Conservation (phyloP, 495 filamentous ascomycete genomes). For the Aspergillus haitiensis region DNA sequence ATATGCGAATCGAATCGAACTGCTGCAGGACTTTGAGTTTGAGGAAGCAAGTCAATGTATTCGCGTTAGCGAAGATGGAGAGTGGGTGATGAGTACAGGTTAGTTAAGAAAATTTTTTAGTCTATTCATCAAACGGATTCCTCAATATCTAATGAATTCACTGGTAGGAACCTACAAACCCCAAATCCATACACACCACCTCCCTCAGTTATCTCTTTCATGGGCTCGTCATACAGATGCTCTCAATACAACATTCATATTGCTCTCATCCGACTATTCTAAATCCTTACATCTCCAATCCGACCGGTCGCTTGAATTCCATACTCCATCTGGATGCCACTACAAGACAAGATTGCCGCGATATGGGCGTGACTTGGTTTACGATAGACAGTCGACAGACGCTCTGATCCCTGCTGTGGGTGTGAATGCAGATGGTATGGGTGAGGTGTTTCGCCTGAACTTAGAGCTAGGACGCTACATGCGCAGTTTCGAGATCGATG, state of each 20-base stretch:
- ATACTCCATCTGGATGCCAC: constrained; percentile 86
- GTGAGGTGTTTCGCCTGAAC: constrained; percentile 91
- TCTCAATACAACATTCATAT: constrained; percentile 88
- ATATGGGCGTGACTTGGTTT: constrained; percentile 87
- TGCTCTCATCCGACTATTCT: constrained; percentile 91
- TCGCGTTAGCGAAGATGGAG: constrained; percentile 88
- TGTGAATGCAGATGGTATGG: constrained; percentile 75
- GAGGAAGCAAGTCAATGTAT: constrained; percentile 96
- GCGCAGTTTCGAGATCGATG: constrained; percentile 76
- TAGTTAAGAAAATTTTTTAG: not conserved
- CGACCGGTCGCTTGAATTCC: constrained; percentile 90
- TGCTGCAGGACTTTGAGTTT: constrained; percentile 97
- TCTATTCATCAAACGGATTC: constrained; percentile 19
- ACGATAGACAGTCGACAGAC: constrained; percentile 82
- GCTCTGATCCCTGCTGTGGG: constrained; percentile 86
- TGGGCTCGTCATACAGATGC: constrained; percentile 90
- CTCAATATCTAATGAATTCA: too few species aligned
- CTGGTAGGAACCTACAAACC: constrained; percentile 80
- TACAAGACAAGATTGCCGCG: constrained; percentile 84
- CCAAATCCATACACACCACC: constrained; percentile 92
- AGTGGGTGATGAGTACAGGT: constrained; percentile 98
- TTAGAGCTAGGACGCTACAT: constrained; percentile 89
- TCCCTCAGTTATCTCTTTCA: constrained; percentile 88
- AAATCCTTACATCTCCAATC: constrained; percentile 93
- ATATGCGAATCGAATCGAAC: constrained; percentile 88